A percentile compares a stretch with the other conserved stretches of the same genome.
These are phyloP conservation scores for Falciphora oryzae DNA, from an alignment of 2,329 filamentous ascomycete species.

Conservation along the genomic window DNA sequence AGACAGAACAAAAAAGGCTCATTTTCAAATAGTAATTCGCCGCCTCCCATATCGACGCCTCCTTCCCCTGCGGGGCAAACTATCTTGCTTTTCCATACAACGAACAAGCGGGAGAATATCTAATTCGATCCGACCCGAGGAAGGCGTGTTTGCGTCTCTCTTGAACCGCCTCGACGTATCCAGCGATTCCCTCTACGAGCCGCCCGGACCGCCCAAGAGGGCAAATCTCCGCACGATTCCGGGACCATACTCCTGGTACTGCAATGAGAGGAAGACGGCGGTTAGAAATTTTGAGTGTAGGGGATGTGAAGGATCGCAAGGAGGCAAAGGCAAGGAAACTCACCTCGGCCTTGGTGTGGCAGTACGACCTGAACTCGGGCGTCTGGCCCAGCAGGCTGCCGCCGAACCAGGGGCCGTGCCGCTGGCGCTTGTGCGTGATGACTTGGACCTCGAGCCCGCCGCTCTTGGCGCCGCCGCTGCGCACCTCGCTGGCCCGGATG, in stretches of 20 bases:
- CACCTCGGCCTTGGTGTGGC: slow-evolving; percentile 82
- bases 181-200: slow-evolving; percentile 46
- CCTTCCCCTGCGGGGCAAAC: background rate
- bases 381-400: slow-evolving; percentile 95
- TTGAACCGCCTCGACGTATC: background rate
- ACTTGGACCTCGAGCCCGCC: slow-evolving; percentile 96
- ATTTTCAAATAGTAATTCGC: background rate
- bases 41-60: background rate
- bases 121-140: background rate
- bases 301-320: too few species aligned
- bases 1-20: background rate
- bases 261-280: slow-evolving; percentile 19
- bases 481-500: slow-evolving; percentile 85
- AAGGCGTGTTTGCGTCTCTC: too few species aligned
- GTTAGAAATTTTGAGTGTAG: background rate
- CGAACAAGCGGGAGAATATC: background rate
- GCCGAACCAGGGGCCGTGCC: slow-evolving; percentile 97
- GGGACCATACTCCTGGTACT: slow-evolving; percentile 94
- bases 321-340: too few species aligned
- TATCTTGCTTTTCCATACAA: background rate
- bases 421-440: slow-evolving; percentile 93
- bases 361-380: slow-evolving; percentile 97
- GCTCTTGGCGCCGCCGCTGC: slow-evolving; percentile 86
- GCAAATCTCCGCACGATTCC: slow-evolving; percentile 95
- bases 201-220: slow-evolving; percentile 84